Conservation (phyloP, 257 asterid genomes). For the Lantana camara region DNA sequence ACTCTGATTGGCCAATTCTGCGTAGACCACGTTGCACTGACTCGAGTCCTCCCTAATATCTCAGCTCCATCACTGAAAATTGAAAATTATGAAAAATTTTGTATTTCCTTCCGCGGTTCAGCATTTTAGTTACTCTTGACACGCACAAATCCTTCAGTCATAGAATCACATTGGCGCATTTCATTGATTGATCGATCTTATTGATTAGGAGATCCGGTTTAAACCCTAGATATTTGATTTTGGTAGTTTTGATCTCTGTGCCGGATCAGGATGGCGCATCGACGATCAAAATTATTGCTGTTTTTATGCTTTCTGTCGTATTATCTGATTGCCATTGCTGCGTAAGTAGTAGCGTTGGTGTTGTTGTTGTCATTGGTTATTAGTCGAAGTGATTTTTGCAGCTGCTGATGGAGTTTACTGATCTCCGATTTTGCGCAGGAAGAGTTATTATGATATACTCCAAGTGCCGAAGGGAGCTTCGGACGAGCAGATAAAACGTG, state of each 20-base stretch:
- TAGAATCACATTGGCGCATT: not conserved
- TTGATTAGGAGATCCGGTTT: conserved; percentile 34
- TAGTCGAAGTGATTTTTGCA: not conserved
- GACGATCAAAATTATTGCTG: conserved; percentile 57
- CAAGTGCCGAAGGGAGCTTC: conserved; percentile 82
- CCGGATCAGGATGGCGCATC: conserved; percentile 64
- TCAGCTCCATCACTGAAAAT: conserved; percentile 23
- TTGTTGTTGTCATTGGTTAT: not conserved
- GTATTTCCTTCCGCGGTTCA: conserved; percentile 25
- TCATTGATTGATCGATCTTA: not conserved
- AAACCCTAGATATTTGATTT: conserved; percentile 36
- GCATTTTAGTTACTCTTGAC: conserved; percentile 22
- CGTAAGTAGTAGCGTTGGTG: conserved; percentile 51
- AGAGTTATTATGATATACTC: conserved; percentile 85
- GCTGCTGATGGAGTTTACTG: conserved; percentile 15
- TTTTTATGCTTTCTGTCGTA: conserved; percentile 51
- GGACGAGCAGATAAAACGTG: conserved; percentile 96
- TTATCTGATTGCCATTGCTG: conserved; percentile 68
- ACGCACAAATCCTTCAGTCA: conserved; percentile 1
- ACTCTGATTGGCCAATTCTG: conserved; percentile 57
- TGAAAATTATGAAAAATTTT: conserved; percentile 26
- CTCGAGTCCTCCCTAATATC: conserved; percentile 18
- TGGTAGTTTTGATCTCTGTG: conserved; percentile 48
- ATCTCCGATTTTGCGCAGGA: conserved; percentile 43
- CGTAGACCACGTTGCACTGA: conserved; percentile 51